Conservation (phyloP, 2,329 filamentous ascomycete species). For the Fusarium liriodendri region DNA sequence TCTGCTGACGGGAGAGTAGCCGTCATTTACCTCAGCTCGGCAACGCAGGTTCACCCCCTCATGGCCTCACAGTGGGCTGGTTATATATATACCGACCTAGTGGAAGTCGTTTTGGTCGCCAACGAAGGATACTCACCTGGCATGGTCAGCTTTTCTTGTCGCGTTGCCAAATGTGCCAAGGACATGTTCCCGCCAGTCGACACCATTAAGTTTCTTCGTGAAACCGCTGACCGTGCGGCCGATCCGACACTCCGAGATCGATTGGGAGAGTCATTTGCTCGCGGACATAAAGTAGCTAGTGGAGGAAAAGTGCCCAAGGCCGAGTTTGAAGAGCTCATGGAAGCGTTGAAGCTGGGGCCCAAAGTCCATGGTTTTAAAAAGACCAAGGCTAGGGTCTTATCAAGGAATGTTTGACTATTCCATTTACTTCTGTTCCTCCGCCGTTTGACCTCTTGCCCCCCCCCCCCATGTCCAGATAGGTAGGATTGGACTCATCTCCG, state of each 20-base stretch:
- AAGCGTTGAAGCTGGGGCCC: constrained; percentile 67
- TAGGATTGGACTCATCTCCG: background rate
- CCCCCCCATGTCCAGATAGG: background rate
- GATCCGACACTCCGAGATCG: constrained; percentile 56
- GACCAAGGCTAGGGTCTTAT: constrained; percentile 46
- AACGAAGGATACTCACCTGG: constrained; percentile 73
- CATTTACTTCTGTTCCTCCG: background rate
- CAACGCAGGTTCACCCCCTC: constrained; percentile 73
- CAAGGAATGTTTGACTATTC: background rate
- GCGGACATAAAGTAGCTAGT: constrained; percentile 75
- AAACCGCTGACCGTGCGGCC: constrained; percentile 58
- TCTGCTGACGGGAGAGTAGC: constrained; percentile 71
- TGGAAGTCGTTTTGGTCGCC: constrained; percentile 74
- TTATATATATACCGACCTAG: constrained; percentile 65
- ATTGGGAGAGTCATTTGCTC: constrained; percentile 72
- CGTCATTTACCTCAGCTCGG: constrained; percentile 69
- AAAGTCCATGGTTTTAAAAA: constrained; percentile 56
- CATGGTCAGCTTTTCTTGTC: constrained; percentile 75
- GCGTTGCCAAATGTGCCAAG: constrained; percentile 67
- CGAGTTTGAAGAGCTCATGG: constrained; percentile 74
- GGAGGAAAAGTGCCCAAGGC: constrained; percentile 70
- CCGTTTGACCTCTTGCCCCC: background rate
- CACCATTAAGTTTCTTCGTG: constrained; percentile 69
- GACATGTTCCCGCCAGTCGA: constrained; percentile 67
- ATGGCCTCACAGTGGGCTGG: constrained; percentile 76